Base-by-base conservation (phyloP, 768 basidiomycete species). In the Tubosaeta sp. region DNA sequence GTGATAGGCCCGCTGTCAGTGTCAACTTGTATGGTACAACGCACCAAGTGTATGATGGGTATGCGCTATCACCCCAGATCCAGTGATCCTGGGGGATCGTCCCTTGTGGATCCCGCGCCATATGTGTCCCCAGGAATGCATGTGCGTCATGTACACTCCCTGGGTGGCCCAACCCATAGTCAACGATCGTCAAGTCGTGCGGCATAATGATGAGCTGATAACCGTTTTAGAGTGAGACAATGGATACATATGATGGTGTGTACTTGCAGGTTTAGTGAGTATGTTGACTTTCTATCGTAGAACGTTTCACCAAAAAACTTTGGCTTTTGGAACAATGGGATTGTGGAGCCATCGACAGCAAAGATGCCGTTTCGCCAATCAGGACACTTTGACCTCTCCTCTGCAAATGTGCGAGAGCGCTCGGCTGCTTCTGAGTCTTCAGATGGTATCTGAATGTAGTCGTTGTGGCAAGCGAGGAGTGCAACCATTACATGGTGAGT, bases 331-430 rank as follows among this genome's bases (percentile, higher is more conserved):
- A 59, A 66, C 1, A 56, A 13, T 1, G 53, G 47, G 14, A 59
- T 19, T 0, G 37, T 29, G 6, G 72, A 75, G 1, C 75, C 75
- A 59, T 76, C 72, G 29, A 70, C 71, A 29, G 71, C 52, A 32
- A 65, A 67, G 63, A 67, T 74, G 0, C 74, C 71, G 48, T 70
- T 31, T 1, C 65, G 43, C 74, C 74, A 78, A 4, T 6, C 25
- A 1, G 1, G 2, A 25, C 48, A 52, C 6, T 22, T 22, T 22
- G 46, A 10, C 17, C 12, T 37, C 3, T 6, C 16, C 25, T 51
- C 52, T 1, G 41, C 14, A 3, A 43, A 53, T 7, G 0, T 5
- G 2, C n/a, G 12, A 2, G 35, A 57, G 6, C 19, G 1, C 6
- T 29, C 11, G 5, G n/a, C 37, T 11, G 53, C 35, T 10, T 29